Base-by-base conservation (phyloP, 2,329 filamentous ascomycete genomes). In the Sphaerostilbella broomeana region DNA sequence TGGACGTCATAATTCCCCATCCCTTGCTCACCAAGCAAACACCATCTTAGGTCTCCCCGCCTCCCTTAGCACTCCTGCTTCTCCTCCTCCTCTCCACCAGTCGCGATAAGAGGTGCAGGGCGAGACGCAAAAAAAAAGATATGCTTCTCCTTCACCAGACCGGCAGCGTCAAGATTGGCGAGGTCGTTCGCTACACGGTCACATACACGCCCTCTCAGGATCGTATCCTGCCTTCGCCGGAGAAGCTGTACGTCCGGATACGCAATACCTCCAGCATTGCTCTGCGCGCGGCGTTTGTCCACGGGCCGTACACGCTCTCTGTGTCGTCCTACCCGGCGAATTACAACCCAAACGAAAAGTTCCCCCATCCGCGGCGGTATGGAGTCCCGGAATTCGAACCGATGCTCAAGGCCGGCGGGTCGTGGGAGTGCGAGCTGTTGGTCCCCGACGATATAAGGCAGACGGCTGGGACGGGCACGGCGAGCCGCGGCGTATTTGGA, bases 91-190 rank as follows among this genome's bases (percentile, higher is more conserved):
- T n/a, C n/a, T n/a, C n/a, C n/a, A n/a, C n/a, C n/a, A n/a, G n/a
- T n/a, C n/a, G n/a, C n/a, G n/a, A n/a, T n/a, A n/a, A n/a, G n/a
- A n/a, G n/a, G n/a, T n/a, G n/a, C n/a, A n/a, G n/a, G n/a, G n/a
- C n/a, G n/a, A n/a, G n/a, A n/a, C n/a, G n/a, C n/a, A n/a, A n/a
- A n/a, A n/a, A n/a, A n/a, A n/a, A n/a, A n/a, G n/a, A n/a, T 21
- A 97, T 97, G 92, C 72, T 97, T 49, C 79, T 97, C 58, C 69
- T 95, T 45, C 86, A 95, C 64, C 92, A 97, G 66, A 74, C 83
- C 48, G 92, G 92, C 56, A 86, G 77, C 66, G 84, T 97, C 60
- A 94, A 90, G 64, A 85, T 97, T 49, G 92, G 92, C 59, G 89
- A 97, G 67, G 83, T 95, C 26, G 80, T 95, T 47, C 84, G 92